Conservation (phyloP, 805 yeast species). For the Pichia ethanolica region DNA sequence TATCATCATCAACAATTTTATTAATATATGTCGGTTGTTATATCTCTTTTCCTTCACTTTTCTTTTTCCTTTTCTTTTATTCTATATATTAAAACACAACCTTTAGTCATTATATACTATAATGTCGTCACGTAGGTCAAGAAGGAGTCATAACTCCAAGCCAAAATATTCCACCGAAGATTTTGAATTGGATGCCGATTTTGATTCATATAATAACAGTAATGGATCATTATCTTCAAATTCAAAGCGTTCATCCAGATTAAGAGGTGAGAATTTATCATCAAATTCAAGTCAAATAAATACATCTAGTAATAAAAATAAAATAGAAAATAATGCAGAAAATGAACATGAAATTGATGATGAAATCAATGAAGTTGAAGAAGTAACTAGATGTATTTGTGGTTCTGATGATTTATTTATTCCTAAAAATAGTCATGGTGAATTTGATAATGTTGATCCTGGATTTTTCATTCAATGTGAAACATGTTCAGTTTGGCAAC, state of each 20-base stretch:
- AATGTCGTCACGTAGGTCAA: conserved; percentile 27
- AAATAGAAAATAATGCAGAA: background rate
- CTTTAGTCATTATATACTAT: conserved; percentile 7
- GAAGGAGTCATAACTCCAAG: conserved; percentile 18
- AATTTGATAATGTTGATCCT: conserved; percentile 35
- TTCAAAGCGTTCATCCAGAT: conserved; percentile 4
- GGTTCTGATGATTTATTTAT: conserved; percentile 39
- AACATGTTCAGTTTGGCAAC: conserved; percentile 93
- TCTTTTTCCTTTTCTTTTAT: conserved; percentile 8
- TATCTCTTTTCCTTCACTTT: background rate
- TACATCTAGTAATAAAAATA: background rate
- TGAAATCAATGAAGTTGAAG: conserved; percentile 28
- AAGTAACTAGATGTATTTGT: conserved; percentile 49
- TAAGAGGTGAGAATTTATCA: background rate
- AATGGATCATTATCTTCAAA: background rate
- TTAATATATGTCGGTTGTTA: too few species aligned
- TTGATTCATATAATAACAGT: background rate
- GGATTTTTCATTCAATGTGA: conserved; percentile 84
- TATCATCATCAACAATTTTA: too few species aligned
- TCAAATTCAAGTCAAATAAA: too few species aligned
- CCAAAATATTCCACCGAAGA: conserved; percentile 16
- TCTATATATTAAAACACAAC: background rate
- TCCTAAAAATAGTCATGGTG: conserved; percentile 22
- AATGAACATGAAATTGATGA: background rate
- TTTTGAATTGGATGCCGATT: conserved; percentile 9